A percentile compares a stretch with the other conserved stretches of the same genome.
These are phyloP conservation scores for Backusella tarrabulga DNA, from an alignment of 192 early-diverging fungal species.

Conservation along the genomic window DNA sequence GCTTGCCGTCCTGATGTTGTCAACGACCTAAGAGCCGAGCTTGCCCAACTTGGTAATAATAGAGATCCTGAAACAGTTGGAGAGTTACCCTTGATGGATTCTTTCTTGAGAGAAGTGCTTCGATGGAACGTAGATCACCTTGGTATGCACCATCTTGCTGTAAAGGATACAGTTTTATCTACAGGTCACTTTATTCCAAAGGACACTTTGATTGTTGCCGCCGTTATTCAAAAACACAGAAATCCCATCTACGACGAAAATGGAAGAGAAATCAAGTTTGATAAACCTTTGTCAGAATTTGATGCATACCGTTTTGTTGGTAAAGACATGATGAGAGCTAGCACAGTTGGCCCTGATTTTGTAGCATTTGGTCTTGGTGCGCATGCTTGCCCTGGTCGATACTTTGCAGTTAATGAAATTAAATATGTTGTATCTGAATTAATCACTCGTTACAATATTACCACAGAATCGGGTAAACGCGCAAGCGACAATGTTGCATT, in stretches of 20 bases:
- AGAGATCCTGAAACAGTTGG: neutral
- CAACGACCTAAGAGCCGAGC: slow-evolving; percentile 4
- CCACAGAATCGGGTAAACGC: slow-evolving; percentile 16
- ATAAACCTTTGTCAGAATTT: slow-evolving; percentile 10
- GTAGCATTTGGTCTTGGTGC: slow-evolving; percentile 29
- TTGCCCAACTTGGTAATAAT: neutral
- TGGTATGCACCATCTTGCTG: slow-evolving; percentile 15
- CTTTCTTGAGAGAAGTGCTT: slow-evolving; percentile 21
- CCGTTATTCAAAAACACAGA: slow-evolving; percentile 8
- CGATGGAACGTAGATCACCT: slow-evolving; percentile 14
- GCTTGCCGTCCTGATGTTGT: slow-evolving; percentile 23
- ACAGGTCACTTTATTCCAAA: slow-evolving; percentile 16
- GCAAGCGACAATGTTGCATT: slow-evolving; percentile 1
- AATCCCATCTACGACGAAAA: neutral
- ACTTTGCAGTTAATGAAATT: slow-evolving; percentile 28
- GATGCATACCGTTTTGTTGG: slow-evolving; percentile 22
- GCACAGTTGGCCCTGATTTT: slow-evolving; percentile 4
- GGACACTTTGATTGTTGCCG: slow-evolving; percentile 4
- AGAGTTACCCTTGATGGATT: slow-evolving; percentile 20
- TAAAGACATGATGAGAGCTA: slow-evolving; percentile 4
- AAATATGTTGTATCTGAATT: slow-evolving; percentile 17
- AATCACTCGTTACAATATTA: slow-evolving; percentile 4
- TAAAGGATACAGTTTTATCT: slow-evolving; percentile 9
- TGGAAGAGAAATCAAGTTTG: neutral
- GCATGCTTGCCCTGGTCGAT: slow-evolving; percentile 36